A percentile compares a stretch with the other conserved stretches of the same genome.
These are phyloP conservation scores for Neonectria ditissima DNA, from an alignment of 2,329 filamentous ascomycete species.

Conservation along the genomic window DNA sequence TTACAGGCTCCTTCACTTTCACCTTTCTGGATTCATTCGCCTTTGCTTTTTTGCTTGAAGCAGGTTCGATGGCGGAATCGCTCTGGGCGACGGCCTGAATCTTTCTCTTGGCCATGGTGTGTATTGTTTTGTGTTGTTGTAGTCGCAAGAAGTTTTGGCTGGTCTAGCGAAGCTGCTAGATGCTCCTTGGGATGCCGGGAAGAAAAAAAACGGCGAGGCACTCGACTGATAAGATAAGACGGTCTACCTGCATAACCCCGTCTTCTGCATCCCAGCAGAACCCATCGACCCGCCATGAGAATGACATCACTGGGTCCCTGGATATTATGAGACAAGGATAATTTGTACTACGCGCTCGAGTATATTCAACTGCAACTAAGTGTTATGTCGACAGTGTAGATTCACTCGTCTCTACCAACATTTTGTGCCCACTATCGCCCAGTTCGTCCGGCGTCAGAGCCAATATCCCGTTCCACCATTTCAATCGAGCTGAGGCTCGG, in stretches of 20 bases:
- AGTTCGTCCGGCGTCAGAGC: conserved; percentile 46
- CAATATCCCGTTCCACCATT: conserved; percentile 80
- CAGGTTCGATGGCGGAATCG: conserved; percentile 41
- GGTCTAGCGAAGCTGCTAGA: conserved; percentile 17
- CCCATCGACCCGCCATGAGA: not conserved
- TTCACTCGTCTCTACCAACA: conserved; percentile 19
- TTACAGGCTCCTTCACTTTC: conserved; percentile 8
- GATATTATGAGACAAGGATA: conserved; percentile 9
- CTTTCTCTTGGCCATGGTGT: conserved; percentile 63
- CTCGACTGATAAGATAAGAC: conserved; percentile 51
- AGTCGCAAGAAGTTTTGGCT: conserved; percentile 21
- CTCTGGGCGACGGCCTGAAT: conserved; percentile 51
- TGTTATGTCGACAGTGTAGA: conserved; percentile 32
- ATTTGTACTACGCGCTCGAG: conserved; percentile 35
- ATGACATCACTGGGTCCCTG: conserved; percentile 11
- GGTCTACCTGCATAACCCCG: conserved; percentile 40
- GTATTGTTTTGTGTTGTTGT: conserved; percentile 28
- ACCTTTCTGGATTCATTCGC: conserved; percentile 28
- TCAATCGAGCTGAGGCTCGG: conserved; percentile 88
- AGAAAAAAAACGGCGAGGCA: conserved; percentile 45
- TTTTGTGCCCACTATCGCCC: conserved; percentile 35
- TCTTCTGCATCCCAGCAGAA: conserved; percentile 28
- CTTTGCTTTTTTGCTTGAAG: conserved; percentile 47
- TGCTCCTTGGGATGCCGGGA: not conserved
- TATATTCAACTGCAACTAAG: conserved; percentile 44